phyloP scores from a whole-genome alignment of 306 rosid genomes.

The Vigna hirtella region DNA sequence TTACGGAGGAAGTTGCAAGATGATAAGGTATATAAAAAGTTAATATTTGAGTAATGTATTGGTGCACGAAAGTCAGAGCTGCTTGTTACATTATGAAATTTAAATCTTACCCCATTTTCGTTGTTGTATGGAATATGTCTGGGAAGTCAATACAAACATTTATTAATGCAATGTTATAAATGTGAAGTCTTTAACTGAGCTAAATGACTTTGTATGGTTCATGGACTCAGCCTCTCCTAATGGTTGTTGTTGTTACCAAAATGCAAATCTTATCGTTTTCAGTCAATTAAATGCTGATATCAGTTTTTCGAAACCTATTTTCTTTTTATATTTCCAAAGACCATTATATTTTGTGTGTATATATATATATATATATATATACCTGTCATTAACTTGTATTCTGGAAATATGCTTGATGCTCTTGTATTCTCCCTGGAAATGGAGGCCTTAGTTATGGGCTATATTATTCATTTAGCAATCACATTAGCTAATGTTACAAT shows the following conservation, averaged over 20 bases:
- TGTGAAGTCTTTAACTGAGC: neutral
- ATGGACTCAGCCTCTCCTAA: neutral
- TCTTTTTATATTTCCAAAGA: neutral
- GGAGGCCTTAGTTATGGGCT: neutral
- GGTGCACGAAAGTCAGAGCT: constrained; percentile 17
- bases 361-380: neutral
- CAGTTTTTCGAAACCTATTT: constrained; percentile 13
- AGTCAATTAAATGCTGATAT: constrained; percentile 11
- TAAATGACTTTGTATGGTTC: neutral
- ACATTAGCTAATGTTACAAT: constrained; percentile 26
- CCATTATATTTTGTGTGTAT: neutral
- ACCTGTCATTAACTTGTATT: constrained; percentile 17
- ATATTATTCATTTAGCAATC: neutral
- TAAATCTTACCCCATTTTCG: constrained; percentile 4
- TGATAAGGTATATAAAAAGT: constrained; percentile 62
- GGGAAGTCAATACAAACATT: neutral
- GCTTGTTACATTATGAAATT: neutral
- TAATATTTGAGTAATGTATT: constrained; percentile 20
- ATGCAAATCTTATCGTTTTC: neutral
- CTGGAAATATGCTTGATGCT: neutral
- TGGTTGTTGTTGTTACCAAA: neutral
- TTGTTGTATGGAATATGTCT: constrained; percentile 7
- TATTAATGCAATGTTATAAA: constrained; percentile 5
- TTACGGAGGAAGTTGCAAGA: constrained; percentile 72
- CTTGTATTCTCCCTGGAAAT: constrained; percentile 2